Base-by-base conservation (phyloP, 305 asterid genomes). In the Caryopteris hybrid region DNA sequence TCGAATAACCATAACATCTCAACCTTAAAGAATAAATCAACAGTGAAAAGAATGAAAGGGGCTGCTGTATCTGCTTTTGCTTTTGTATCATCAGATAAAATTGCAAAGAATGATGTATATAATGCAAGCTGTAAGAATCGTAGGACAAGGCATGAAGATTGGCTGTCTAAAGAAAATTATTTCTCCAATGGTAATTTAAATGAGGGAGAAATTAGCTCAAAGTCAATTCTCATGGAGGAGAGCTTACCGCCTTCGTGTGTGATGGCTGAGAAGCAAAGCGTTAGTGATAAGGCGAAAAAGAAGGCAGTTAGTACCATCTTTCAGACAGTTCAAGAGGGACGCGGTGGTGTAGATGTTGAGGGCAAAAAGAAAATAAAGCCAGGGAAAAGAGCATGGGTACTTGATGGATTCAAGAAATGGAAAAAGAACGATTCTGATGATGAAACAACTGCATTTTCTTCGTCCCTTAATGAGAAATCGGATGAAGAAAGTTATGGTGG, bases 351-450 rank as follows among this genome's bases (percentile, higher is more conserved):
- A 50, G 64, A 55, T 29, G 33, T 43, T 6, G 81, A 74, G 55
- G 83, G 66, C 12, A 77, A 58, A 52, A 72, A 66, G 33, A 79
- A 64, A 27, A 41, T 43, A 1, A 84, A 68, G 61, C 67, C 74
- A 7, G 84, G 82, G 51, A 85, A 84, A 72, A 91, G 78, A 58
- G 78, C 65, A 38, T 79, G 84, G 96, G 81, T 83, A 0, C 78
- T 85, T 74, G 94, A 86, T 58, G 91, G 92, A 60, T 80, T 91
- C 48, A 91, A 77, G 90, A 91, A 85, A 81, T 91, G 91, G 97
- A 91, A 67, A 78, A 91, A 72, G 72, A 81, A 56, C 51, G 86
- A 85, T 8, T 48, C 75, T 1, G 81, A 79, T 12, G 88, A 85
- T 5, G 91, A 83, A 74, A 75, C 77, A 11, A 81, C 67, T 69